Base-by-base conservation (phyloP, 768 basidiomycete genomes). In the Kwoniella europaea region DNA sequence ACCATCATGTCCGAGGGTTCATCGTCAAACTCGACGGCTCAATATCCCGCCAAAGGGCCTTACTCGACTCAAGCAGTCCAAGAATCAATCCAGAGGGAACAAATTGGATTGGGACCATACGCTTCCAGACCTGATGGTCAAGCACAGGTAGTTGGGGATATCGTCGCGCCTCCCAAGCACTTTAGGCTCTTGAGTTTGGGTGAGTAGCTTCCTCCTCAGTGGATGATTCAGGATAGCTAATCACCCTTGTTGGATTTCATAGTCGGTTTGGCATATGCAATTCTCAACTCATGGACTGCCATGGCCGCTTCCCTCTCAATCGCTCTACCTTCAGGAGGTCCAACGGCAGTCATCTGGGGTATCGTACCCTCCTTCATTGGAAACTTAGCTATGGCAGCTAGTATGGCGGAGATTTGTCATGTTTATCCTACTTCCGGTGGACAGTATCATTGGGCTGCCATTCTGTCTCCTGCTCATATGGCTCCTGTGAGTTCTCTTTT, bases 391-490 rank as follows among this genome's bases (percentile, higher is more conserved):
- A 78, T 78, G 77, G 75, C 77, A 18, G 75, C 75, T 10, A 76
- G 75, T 71, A 59, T 78, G 55, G 77, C 77, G 1, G 77, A 78
- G 63, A 78, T 77, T 44, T 73, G 72, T 58, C 72, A 73, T 63
- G 72, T 76, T 13, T 71, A 61, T 50, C 75, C 69, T 57, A 71
- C 73, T 16, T 58, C 69, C 6, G 79, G 79, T 15, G 79, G 79
- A 42, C 79, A 81, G 50, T 81, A 81, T 55, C 77, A 81, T 52
- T 78, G 77, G 77, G 65, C 75, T 10, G 76, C 76, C 10, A 76
- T 79, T 22, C 57, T 79, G 12, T 57, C 75, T 57, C 74, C 78
- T 16, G 67, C 74, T 13, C 69, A 71, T 16, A 73, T 69, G 71
- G 76, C 76, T 42, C 75, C 76, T n/a, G n/a, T n/a, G n/a, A n/a